Base-by-base conservation (phyloP, 2,329 filamentous ascomycete genomes). In the Fusarium concolor region DNA sequence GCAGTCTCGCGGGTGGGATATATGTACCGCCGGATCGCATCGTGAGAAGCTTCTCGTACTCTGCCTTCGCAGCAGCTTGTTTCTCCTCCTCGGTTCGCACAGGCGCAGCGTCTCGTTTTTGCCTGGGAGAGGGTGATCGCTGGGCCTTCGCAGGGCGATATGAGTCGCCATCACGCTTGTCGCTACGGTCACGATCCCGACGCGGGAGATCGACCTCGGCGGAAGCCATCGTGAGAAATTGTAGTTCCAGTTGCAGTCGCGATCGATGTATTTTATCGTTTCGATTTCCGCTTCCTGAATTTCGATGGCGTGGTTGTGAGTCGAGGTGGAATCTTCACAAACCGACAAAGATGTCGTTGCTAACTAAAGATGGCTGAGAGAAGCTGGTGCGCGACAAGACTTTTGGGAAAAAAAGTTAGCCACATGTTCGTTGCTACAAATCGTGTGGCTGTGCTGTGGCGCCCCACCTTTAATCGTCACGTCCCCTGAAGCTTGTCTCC, bases 1-100 rank as follows among this genome's bases (percentile, higher is more conserved):
- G 89, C 76, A 99, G 84, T 72, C 93, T 88, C 52, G 95, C 95
- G 1, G 96, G 96, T 20, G 96, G 96, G 65, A 99, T 97, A 78
- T 99, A 99, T 24, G 94, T 97, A 72, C 96, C 96, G 68, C 96
- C 96, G 46, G 94, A 97, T 71, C 96, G 92, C 88, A 97, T 95
- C 70, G 88, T 96, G 72, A 97, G 83, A 64, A 98, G 87, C 81
- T 95, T 95, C 80, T 96, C 90, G 81, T 97, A 96, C 83, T 97
- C 94, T 69, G 94, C 92, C 82, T 97, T 96, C 42, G 93, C 92
- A 39, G 90, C 90, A 24, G 90, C 92, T 80, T 95, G 93, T 80
- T 96, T 97, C 79, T 94, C 90, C 78, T 93, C 93, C 74, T 92
- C 93, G 45, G 87, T 89, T 65, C 83, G 84, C 53, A 79, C 78